Conservation (phyloP, 441 rosid genomes). For the Syzygium malaccense region DNA sequence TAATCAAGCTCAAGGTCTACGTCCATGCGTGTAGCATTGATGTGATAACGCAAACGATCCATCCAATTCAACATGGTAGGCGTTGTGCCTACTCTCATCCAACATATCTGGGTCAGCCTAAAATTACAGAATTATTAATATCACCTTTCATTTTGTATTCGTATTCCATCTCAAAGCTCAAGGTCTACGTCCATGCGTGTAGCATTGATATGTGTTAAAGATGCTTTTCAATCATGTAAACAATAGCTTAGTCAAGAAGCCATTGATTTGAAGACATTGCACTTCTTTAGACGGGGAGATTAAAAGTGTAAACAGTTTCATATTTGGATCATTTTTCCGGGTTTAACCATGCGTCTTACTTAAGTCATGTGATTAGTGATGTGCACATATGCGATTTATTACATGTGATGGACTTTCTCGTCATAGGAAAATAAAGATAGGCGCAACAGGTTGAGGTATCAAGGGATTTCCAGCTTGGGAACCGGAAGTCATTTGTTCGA, state of each 20-base stretch:
- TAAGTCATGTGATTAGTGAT: not conserved
- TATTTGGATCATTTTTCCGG: not conserved
- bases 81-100: not conserved
- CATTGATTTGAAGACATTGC: not conserved
- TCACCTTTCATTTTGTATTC: not conserved
- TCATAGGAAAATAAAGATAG: not conserved
- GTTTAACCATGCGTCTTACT: not conserved
- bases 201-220: not conserved
- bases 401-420: not conserved
- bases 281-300: not conserved
- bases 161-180: not conserved
- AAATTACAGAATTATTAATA: not conserved
- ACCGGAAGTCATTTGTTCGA: not conserved
- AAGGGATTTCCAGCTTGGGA: not conserved
- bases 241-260: not conserved
- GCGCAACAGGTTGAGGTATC: accelerated
- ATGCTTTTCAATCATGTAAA: not conserved
- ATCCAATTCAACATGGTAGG: not conserved
- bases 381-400: accelerated
- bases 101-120: not conserved
- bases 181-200: not conserved
- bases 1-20: not conserved
- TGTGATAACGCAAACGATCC: not conserved
- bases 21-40: not conserved
- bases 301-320: not conserved